Conservation (phyloP, 2,329 filamentous ascomycete genomes). For the Diaporthe citrichinensis region DNA sequence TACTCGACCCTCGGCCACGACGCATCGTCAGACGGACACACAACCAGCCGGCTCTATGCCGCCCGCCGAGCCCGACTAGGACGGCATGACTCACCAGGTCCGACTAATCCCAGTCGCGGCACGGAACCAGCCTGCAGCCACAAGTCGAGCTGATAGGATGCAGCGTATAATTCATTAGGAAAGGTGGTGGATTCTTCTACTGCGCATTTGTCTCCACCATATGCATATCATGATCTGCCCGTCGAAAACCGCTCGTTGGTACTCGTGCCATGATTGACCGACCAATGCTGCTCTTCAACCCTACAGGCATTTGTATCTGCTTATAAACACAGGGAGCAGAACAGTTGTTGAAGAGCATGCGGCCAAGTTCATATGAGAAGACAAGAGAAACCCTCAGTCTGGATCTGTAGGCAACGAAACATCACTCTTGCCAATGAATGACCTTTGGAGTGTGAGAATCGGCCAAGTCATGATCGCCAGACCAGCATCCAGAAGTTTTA, state of each 20-base stretch:
- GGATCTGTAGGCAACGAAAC: neutral
- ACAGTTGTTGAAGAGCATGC: neutral
- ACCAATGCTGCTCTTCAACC: neutral
- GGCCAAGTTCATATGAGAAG: neutral
- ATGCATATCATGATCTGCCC: neutral
- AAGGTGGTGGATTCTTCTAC: neutral
- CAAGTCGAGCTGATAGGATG: neutral
- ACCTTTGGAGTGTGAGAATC: too few species aligned
- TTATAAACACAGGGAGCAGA: neutral
- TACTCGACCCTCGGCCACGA: neutral
- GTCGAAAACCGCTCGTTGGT: neutral
- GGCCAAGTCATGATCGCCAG: too few species aligned
- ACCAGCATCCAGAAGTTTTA: too few species aligned
- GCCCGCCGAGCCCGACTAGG: conserved; percentile 14
- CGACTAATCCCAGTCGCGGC: neutral
- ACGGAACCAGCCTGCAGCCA: neutral
- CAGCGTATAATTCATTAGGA: neutral
- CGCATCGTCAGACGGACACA: neutral
- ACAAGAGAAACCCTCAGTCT: neutral
- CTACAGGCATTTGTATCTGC: too few species aligned
- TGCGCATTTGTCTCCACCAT: neutral
- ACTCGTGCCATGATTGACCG: neutral
- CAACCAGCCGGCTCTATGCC: neutral
- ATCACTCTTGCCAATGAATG: neutral
- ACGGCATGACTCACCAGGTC: conserved; percentile 22